phyloP scores from a whole-genome alignment of 257 asterid genomes.

The Apocynum venetum region DNA sequence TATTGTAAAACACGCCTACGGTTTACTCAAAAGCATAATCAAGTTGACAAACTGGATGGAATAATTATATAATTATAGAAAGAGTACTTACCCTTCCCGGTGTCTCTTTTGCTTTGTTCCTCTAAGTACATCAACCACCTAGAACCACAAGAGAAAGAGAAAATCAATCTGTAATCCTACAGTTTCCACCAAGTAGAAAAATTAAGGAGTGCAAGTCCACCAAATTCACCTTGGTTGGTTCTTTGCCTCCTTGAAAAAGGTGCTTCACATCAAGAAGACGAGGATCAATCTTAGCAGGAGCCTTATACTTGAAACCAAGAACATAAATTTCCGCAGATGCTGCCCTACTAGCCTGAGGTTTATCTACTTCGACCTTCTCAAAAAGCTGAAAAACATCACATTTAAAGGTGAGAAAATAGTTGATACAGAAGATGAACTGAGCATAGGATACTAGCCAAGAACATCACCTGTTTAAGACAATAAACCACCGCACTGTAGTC shows the following conservation, averaged over 20 bases:
- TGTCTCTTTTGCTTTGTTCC: slow-evolving; percentile 72
- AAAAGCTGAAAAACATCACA: slow-evolving; percentile 50
- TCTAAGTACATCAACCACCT: slow-evolving; percentile 84
- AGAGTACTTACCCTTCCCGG: slow-evolving; percentile 68
- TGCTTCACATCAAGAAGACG: slow-evolving; percentile 85
- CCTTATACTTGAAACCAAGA: slow-evolving; percentile 71
- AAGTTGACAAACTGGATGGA: background rate
- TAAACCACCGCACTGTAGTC: slow-evolving; percentile 82
- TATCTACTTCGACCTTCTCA: slow-evolving; percentile 96
- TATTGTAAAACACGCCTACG: background rate
- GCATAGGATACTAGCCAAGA: background rate
- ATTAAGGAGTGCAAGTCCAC: background rate
- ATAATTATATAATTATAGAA: background rate
- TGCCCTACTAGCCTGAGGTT: slow-evolving; percentile 84
- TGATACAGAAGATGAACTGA: background rate
- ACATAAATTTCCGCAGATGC: slow-evolving; percentile 90
- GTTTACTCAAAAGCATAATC: background rate
- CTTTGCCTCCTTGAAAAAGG: slow-evolving; percentile 80
- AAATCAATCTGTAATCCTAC: background rate
- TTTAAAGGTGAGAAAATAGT: slow-evolving; percentile 15
- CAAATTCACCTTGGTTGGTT: slow-evolving; percentile 66
- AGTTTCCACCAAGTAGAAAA: background rate
- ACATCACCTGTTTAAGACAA: slow-evolving; percentile 86
- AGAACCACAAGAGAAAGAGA: slow-evolving; percentile 2
- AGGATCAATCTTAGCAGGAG: slow-evolving; percentile 97